Evolutionary conservation across 768 basidiomycete species (phyloP), one percentile per base, ranked within the genome.

Genomic region (Baorangia bicolor): DNA sequence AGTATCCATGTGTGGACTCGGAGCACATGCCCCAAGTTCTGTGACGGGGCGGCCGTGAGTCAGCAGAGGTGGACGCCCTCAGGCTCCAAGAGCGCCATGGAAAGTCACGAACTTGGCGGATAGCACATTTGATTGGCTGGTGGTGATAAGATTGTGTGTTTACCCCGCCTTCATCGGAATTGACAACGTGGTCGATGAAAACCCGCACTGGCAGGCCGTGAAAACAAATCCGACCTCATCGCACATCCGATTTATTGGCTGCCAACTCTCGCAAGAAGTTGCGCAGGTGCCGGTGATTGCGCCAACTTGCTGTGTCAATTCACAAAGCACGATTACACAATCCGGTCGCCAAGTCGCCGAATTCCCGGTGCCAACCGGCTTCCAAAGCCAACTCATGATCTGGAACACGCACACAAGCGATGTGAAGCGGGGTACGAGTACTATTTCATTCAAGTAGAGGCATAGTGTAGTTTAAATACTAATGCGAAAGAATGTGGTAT

Each of bases 401-500:
- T 21, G 23, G 4, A 37, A 34, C 21, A 34, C 21, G 6, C 37
- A 40, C 16, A 20, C 34, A 38, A n/a, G 20, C 28, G 7, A 27
- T 21, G 25, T 25, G 27, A 44, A 50, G 49, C 30, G 41, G 40
- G 40, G 54, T 35, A 48, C n/a, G n/a, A n/a, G n/a, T 39, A 45
- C 0, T 20, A 31, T 53, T 28, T 39, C 27, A 41, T 59, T 55
- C 34, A 8, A 37, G 9, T 41, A 38, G 25, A 54, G 14, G 27
- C 55, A 59, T 40, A 38, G 38, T 34, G 41, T 52, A 53, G 11
- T 31, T 21, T 53, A n/a, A n/a, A n/a, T n/a, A 44, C 34, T 30
- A 55, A 53, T 51, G 49, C 45, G 20, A 66, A 51, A 2, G 39
- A 47, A 35, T 62, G 71, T 66, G 69, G 69, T 61, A 67, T 64